phyloP scores from a whole-genome alignment of 2,329 filamentous ascomycete genomes.

The Venturia asperata region DNA sequence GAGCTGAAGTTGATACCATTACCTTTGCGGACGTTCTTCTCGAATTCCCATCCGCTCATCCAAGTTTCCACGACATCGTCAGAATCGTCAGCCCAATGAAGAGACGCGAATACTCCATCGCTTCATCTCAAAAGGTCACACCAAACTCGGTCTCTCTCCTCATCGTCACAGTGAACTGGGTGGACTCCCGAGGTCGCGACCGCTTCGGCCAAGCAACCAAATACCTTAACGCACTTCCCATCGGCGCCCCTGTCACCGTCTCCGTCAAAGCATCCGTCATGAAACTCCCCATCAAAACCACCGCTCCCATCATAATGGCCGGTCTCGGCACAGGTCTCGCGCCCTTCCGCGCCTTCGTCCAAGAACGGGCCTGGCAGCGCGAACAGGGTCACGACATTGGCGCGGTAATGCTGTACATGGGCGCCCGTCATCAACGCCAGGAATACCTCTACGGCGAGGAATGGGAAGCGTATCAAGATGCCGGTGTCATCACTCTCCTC shows the following conservation, averaged over 20 bases:
- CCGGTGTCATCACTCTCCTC: conserved; percentile 88
- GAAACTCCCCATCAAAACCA: conserved; percentile 87
- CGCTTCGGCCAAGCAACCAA: conserved; percentile 90
- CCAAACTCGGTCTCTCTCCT: conserved; percentile 86
- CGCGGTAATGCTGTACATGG: conserved; percentile 89
- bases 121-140: conserved; percentile 90
- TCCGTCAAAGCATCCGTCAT: conserved; percentile 98
- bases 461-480: conserved; percentile 96
- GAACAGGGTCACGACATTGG: conserved; percentile 95
- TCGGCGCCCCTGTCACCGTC: conserved; percentile 75
- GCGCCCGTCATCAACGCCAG: conserved; percentile 92
- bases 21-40: conserved; percentile 86
- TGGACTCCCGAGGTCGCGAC: conserved; percentile 76
- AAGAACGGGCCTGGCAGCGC: conserved; percentile 97
- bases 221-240: conserved; percentile 70
- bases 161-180: conserved; percentile 96
- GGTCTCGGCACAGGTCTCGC: conserved; percentile 96
- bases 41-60: conserved; percentile 84
- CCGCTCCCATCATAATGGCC: conserved; percentile 95
- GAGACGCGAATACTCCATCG: conserved; percentile 97
- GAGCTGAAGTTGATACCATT: conserved; percentile 81
- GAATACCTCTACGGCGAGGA: conserved; percentile 99
- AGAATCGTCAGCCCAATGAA: conserved; percentile 87
- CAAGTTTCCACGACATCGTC: conserved; percentile 78
- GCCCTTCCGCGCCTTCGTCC: conserved; percentile 97